Percentiles rank a stretch among this genome's conserved stretches.
phyloP scores from a whole-genome alignment of 2,329 filamentous ascomycete genomes.

The Ophiocordyceps camponoti-leonardi region DNA sequence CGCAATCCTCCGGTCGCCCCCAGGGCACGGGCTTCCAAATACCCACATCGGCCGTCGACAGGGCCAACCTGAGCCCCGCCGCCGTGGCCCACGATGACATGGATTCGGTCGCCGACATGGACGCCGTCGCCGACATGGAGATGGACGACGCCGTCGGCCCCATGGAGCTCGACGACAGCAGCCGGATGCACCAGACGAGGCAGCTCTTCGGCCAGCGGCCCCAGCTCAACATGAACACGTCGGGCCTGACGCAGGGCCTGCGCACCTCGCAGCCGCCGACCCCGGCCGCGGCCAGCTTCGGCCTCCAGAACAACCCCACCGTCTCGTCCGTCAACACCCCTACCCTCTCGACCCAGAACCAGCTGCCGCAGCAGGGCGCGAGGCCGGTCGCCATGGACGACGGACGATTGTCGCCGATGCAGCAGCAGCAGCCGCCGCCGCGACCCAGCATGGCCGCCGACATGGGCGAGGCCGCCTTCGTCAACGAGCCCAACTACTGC shows the following conservation, averaged over 20 bases:
- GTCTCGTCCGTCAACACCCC: constrained; percentile 96
- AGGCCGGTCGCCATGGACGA: constrained; percentile 38
- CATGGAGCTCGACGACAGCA: constrained; percentile 45
- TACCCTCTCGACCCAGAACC: constrained; percentile 66
- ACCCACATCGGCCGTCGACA: constrained; percentile 9
- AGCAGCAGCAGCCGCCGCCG: no score
- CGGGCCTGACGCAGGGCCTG: constrained; percentile 59
- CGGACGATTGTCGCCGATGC: constrained; percentile 46
- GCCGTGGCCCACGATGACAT: constrained; percentile 43
- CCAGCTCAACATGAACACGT: constrained; percentile 65
- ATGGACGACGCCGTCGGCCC: constrained; percentile 69
- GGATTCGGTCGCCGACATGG: constrained; percentile 25
- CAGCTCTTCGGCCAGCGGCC: constrained; percentile 50
- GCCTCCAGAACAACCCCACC: constrained; percentile 81
- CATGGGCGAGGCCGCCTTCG: constrained; percentile 36
- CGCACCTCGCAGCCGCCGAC: constrained; percentile 77
- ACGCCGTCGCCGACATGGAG: constrained; percentile 80
- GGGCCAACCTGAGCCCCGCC: constrained; percentile 22
- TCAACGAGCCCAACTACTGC: constrained; percentile 34
- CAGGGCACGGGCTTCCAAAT: constrained; percentile 20
- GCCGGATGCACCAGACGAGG: constrained; percentile 51
- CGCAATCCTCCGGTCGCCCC: constrained; percentile 15
- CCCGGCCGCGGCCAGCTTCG: constrained; percentile 59
- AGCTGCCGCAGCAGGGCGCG: constrained; percentile 43
- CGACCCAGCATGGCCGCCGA: no score